A percentile compares a stretch with the other conserved stretches of the same genome.
Evolutionary conservation across 2,329 filamentous ascomycete genomes (phyloP).

Genomic region (Gremmenia infestans): DNA sequence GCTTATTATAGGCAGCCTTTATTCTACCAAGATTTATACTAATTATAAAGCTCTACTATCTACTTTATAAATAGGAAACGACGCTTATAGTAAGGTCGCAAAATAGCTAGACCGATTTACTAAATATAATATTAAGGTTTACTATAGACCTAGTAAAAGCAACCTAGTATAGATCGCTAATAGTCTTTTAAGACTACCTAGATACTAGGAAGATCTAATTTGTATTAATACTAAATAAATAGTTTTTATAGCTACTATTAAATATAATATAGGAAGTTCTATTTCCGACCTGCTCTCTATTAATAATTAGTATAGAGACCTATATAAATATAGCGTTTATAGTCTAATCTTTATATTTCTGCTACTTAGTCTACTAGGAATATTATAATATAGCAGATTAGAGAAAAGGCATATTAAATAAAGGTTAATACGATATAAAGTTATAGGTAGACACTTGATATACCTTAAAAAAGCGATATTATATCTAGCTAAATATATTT

Average conservation of each 20-base stretch:
- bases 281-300: too few species aligned
- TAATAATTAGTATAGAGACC: background rate
- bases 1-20: background rate
- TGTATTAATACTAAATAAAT: background rate
- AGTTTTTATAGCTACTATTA: background rate
- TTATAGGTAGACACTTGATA: background rate
- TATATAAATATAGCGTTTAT: background rate
- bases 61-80: background rate
- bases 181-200: background rate
- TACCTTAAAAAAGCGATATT: background rate
- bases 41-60: background rate
- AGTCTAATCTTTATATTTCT: background rate
- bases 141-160: background rate
- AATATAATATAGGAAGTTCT: background rate
- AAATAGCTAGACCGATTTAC: background rate
- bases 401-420: background rate
- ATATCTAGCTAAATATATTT: background rate
- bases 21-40: background rate
- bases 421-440: background rate
- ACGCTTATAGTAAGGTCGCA: background rate
- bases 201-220: background rate
- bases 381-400: background rate
- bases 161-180: background rate
- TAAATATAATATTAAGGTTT: background rate
- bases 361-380: background rate